phyloP scores from a whole-genome alignment of 345 rosid species.

The Streptanthus diversifolius region DNA sequence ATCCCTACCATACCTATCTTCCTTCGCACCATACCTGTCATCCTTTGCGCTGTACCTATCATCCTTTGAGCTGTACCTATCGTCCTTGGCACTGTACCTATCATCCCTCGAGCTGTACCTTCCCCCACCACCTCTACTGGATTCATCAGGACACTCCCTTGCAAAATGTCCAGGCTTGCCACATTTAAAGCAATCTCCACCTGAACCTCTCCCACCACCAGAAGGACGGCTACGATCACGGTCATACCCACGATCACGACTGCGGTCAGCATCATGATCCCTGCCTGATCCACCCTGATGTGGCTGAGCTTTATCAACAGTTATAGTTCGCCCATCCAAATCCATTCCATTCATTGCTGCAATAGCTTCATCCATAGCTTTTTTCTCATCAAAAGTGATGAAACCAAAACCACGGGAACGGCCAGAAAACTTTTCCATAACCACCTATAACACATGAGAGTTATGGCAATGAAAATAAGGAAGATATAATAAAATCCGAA shows the following conservation, averaged over 20 bases:
- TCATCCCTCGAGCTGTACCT: conserved; percentile 44
- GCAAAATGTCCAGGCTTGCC: conserved; percentile 98
- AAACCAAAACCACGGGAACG: conserved; percentile 99
- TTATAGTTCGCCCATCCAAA: conserved; percentile 83
- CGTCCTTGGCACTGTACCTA: conserved; percentile 31
- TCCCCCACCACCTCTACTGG: conserved; percentile 45
- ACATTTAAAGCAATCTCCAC: conserved; percentile 90
- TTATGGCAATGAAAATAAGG: background rate
- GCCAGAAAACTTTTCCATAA: conserved; percentile 80
- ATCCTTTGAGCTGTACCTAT: conserved; percentile 29
- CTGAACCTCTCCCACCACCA: conserved; percentile 59
- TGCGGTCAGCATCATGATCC: conserved; percentile 71
- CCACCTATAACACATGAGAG: conserved; percentile 48
- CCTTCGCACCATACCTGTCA: conserved; percentile 37
- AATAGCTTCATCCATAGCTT: conserved; percentile 91
- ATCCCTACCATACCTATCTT: conserved; percentile 42
- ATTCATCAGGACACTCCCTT: conserved; percentile 85
- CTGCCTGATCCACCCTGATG: conserved; percentile 65
- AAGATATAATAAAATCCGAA: background rate
- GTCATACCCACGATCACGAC: conserved; percentile 61
- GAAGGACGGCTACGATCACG: conserved; percentile 53
- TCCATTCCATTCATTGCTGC: conserved; percentile 87
- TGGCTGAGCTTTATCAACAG: conserved; percentile 96
- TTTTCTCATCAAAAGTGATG: conserved; percentile 78
- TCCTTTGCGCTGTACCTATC: conserved; percentile 43